A percentile compares a stretch with the other conserved stretches of the same genome.
These are phyloP conservation scores for Takakia lepidozioides DNA, from an alignment of 225 moss, liverwort and hornwort genomes.

Conservation along the genomic window DNA sequence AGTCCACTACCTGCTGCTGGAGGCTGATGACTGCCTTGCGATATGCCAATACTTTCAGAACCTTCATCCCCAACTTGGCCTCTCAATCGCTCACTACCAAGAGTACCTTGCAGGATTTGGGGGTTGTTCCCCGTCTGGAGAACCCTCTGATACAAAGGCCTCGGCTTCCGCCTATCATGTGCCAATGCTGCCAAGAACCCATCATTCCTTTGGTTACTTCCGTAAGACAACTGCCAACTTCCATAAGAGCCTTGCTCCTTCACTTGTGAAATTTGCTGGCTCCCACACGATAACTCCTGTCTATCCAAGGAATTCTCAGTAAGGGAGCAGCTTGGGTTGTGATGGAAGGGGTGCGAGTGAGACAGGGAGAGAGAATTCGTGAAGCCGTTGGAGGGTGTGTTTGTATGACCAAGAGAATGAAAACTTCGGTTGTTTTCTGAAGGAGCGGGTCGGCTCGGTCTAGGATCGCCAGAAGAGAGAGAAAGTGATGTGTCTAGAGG, in stretches of 20 bases:
- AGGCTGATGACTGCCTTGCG: constrained; percentile 61
- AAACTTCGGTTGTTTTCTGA: no score
- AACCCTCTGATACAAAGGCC: constrained; percentile 66
- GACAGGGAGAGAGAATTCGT: constrained; percentile 90
- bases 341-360: constrained; percentile 82
- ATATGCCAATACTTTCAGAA: constrained; percentile 47
- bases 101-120: constrained; percentile 60
- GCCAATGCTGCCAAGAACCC: constrained; percentile 25
- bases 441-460: no score
- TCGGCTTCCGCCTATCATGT: constrained; percentile 57
- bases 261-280: constrained; percentile 64
- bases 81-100: constrained; percentile 61
- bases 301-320: constrained; percentile 88
- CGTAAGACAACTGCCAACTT: constrained; percentile 59
- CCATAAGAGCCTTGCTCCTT: constrained; percentile 68
- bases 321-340: constrained; percentile 87
- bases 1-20: constrained; percentile 26
- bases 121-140: constrained; percentile 54
- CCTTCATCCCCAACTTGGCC: constrained; percentile 43
- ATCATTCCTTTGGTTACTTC: constrained; percentile 55
- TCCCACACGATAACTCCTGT: constrained; percentile 80
- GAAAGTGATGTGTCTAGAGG: constrained; percentile 91
- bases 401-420: constrained; percentile 53
- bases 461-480: constrained; percentile 76
- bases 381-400: constrained; percentile 64